A percentile compares a stretch with the other conserved stretches of the same genome.
phyloP scores from a whole-genome alignment of 352 stramenopile species.

The Phytophthora litchii region DNA sequence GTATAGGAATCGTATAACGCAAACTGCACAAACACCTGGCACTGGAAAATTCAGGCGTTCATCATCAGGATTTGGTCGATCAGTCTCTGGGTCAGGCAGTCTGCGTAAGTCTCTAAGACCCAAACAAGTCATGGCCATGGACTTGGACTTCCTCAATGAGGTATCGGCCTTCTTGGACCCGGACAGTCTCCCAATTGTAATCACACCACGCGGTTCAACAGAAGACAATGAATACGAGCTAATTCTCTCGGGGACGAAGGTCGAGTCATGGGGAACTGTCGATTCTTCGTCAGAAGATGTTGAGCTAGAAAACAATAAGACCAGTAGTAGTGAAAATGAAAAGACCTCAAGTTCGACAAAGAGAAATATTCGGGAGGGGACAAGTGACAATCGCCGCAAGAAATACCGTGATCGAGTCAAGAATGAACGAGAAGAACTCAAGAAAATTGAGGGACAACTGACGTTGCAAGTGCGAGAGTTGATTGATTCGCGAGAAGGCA shows the following conservation, averaged over 20 bases:
- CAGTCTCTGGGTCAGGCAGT: not conserved
- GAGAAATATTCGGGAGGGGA: not conserved
- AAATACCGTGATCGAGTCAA: slow-evolving; percentile 14
- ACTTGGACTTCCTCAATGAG: slow-evolving; percentile 15
- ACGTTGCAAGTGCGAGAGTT: not conserved
- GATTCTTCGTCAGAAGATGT: slow-evolving; percentile 1
- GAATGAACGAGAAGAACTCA: slow-evolving; percentile 18
- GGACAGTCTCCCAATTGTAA: not conserved
- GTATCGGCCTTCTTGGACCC: slow-evolving; percentile 11
- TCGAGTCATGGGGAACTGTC: too few relatives aligned
- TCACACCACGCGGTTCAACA: not conserved
- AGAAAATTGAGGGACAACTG: slow-evolving; percentile 6
- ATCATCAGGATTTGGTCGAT: not conserved
- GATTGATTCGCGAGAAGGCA: not conserved
- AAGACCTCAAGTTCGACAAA: not conserved
- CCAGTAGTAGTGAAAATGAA: slow-evolving; percentile 1
- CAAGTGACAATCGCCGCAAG: slow-evolving; percentile 6
- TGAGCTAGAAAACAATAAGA: not conserved
- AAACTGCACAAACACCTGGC: slow-evolving; percentile 2
- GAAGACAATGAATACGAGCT: not conserved
- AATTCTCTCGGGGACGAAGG: not conserved
- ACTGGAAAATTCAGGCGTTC: not conserved
- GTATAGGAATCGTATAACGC: not conserved
- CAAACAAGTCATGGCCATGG: not conserved
- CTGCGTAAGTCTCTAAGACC: not conserved